Evolutionary conservation across 129 eudicot species (phyloP).

Genomic region (Solidago caesia): DNA sequence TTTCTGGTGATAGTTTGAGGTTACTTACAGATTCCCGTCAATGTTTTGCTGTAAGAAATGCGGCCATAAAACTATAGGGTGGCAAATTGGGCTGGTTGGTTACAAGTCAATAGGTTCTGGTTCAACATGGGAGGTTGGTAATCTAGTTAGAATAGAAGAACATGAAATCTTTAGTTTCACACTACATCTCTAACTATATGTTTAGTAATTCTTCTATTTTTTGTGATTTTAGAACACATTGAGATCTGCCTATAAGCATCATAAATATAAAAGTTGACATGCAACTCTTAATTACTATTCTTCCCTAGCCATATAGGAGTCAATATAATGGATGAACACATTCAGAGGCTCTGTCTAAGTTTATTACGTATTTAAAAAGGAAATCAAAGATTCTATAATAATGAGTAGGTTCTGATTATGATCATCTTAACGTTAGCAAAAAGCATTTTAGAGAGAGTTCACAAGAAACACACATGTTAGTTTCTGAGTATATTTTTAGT

Average conservation of each 20-base stretch:
- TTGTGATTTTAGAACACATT: not conserved
- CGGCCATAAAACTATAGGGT: not conserved
- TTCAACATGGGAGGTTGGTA: not conserved
- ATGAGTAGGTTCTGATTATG: too few relatives aligned
- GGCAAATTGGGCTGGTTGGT: not conserved
- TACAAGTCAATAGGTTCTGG: not conserved
- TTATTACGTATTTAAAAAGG: too few relatives aligned
- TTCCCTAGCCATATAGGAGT: not conserved
- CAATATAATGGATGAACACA: not conserved
- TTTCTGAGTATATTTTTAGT: too few relatives aligned
- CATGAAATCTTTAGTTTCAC: too few relatives aligned
- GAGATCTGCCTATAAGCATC: conserved; percentile 8
- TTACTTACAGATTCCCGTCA: not conserved
- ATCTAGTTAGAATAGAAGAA: too few relatives aligned
- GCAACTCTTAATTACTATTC: not conserved
- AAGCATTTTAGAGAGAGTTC: too few relatives aligned
- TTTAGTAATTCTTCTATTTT: not conserved
- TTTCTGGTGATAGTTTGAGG: not conserved
- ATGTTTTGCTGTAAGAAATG: not conserved
- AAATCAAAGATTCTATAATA: too few relatives aligned
- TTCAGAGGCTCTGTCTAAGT: too few relatives aligned
- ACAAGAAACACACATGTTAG: too few relatives aligned
- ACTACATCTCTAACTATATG: too few relatives aligned
- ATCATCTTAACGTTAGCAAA: too few relatives aligned
- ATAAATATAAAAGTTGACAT: not conserved